These are phyloP conservation scores for Paraphoma sp. DNA, from an alignment of 2,329 filamentous ascomycete species.

Conservation along the genomic window DNA sequence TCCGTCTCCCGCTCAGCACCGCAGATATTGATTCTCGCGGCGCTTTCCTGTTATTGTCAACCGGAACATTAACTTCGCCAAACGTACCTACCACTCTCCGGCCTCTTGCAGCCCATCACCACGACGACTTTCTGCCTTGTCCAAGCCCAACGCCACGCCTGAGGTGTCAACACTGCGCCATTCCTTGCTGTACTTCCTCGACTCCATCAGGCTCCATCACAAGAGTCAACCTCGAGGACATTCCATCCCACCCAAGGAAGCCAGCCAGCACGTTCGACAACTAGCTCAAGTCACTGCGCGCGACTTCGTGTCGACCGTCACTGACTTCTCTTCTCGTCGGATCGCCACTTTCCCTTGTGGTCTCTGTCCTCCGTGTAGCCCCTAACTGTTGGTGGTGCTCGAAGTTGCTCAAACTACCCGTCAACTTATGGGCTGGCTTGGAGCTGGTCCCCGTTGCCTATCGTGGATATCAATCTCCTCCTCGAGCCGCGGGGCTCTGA, in stretches of 20 bases:
- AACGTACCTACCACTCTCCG: constrained; percentile 17
- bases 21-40: constrained; percentile 18
- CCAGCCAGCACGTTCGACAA: not conserved
- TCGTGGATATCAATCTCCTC: constrained; percentile 93
- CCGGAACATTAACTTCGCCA: constrained; percentile 19
- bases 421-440: constrained; percentile 51
- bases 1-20: constrained; percentile 29
- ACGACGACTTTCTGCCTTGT: constrained; percentile 31
- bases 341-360: constrained; percentile 11
- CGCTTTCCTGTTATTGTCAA: constrained; percentile 30
- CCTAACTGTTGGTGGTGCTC: constrained; percentile 17
- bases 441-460: constrained; percentile 64
- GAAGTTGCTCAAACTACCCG: constrained; percentile 17
- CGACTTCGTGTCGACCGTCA: not conserved
- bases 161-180: constrained; percentile 19
- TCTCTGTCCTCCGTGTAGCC: constrained; percentile 3
- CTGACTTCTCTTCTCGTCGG: not conserved
- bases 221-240: not conserved
- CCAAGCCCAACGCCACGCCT: constrained; percentile 34
- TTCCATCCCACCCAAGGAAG: not conserved
- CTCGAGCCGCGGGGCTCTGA: constrained; percentile 80
- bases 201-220: constrained; percentile 7
- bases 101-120: constrained; percentile 13
- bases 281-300: not conserved
- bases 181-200: constrained; percentile 16